A percentile compares a stretch with the other conserved stretches of the same genome.
phyloP scores from a whole-genome alignment of 768 basidiomycete genomes.

The Dendrothele bispora region DNA sequence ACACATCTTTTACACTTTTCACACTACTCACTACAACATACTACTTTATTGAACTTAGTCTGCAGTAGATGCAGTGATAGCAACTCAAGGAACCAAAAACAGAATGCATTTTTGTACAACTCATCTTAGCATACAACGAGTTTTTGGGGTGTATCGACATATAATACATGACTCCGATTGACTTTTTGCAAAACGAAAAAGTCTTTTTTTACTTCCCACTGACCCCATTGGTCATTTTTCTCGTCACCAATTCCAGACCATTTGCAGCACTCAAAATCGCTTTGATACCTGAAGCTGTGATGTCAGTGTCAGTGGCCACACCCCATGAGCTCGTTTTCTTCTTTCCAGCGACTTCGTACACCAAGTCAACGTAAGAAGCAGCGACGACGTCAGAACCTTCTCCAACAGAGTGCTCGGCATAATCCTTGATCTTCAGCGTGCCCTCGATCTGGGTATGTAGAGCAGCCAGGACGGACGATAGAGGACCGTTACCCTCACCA shows the following conservation, averaged over 20 bases:
- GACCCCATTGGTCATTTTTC: constrained; percentile 8
- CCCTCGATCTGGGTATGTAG: constrained; percentile 71
- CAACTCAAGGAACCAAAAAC: no score
- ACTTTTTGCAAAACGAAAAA: constrained; percentile 1
- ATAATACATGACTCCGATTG: no score
- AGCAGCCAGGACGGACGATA: constrained; percentile 83
- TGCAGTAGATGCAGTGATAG: no score
- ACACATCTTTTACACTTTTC: no score
- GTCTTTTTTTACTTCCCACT: constrained; percentile 5
- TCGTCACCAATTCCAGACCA: constrained; percentile 38
- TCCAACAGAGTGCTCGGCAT: constrained; percentile 93
- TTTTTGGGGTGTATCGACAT: no score
- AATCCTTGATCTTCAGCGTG: constrained; percentile 79
- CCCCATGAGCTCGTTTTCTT: constrained; percentile 78
- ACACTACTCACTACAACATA: no score
- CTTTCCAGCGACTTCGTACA: constrained; percentile 50
- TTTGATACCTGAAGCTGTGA: constrained; percentile 86
- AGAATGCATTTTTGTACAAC: no score
- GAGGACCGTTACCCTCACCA: constrained; percentile 91
- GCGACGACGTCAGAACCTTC: constrained; percentile 89
- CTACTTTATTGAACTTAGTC: no score
- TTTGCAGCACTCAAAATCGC: constrained; percentile 84
- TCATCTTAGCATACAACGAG: no score
- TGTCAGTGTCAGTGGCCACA: constrained; percentile 87
- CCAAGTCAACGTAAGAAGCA: constrained; percentile 90